phyloP scores from a whole-genome alignment of 2,329 filamentous ascomycete species.

The Aquanectria penicillioides region DNA sequence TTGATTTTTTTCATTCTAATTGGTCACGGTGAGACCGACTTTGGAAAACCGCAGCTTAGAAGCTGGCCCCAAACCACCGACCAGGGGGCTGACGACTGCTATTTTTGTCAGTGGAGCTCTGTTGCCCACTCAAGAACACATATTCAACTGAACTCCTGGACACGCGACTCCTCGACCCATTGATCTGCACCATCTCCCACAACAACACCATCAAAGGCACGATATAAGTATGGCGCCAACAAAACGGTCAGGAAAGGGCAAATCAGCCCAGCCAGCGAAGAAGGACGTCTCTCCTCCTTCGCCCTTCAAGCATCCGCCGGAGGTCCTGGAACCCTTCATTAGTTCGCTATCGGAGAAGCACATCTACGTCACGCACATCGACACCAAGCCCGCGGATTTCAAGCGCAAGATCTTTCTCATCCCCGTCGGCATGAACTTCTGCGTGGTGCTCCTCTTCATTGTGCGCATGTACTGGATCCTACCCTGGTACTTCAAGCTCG shows the following conservation, averaged over 20 bases:
- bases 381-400: slow-evolving; percentile 73
- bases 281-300: slow-evolving; percentile 56
- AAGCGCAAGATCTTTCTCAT: slow-evolving; percentile 88
- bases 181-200: neutral
- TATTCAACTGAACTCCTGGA: slow-evolving; percentile 23
- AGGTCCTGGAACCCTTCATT: slow-evolving; percentile 72
- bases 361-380: slow-evolving; percentile 88
- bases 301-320: slow-evolving; percentile 75
- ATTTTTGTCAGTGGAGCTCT: slow-evolving; percentile 25
- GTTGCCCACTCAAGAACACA: slow-evolving; percentile 33
- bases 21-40: no score
- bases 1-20: no score
- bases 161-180: slow-evolving; percentile 18
- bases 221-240: slow-evolving; percentile 44
- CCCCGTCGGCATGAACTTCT: slow-evolving; percentile 79
- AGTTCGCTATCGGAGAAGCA: slow-evolving; percentile 71
- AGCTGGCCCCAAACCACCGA: neutral
- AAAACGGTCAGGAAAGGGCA: slow-evolving; percentile 47
- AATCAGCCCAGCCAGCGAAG: slow-evolving; percentile 37
- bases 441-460: slow-evolving; percentile 70
- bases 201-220: slow-evolving; percentile 1
- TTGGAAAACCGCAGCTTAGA: no score
- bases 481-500: slow-evolving; percentile 77
- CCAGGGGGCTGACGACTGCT: slow-evolving; percentile 14
- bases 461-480: slow-evolving; percentile 75